Conservation (phyloP, 1,284 basidiomycete genomes). For the Cutaneotrichosporon sp. region DNA sequence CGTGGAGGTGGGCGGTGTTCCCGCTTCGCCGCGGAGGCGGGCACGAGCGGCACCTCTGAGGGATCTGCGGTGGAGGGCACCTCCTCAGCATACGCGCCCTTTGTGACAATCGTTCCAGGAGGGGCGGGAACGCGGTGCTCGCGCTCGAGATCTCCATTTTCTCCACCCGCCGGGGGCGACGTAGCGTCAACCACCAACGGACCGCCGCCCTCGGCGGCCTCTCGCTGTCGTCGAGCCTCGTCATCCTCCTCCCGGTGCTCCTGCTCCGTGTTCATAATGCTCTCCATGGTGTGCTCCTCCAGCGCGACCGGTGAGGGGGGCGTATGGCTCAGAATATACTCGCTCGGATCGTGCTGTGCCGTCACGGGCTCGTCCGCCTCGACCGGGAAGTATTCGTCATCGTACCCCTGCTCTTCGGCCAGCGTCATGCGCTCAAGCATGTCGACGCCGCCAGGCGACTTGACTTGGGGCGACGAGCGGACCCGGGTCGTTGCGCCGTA, state of each 20-base stretch:
- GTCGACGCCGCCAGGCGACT: constrained; percentile 58
- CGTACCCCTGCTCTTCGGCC: constrained; percentile 83
- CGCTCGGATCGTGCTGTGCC: constrained; percentile 32
- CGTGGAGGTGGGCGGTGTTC: constrained; percentile 6
- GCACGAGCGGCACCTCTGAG: no score
- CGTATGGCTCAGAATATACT: constrained; percentile 45
- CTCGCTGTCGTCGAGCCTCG: not conserved
- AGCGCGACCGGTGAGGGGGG: constrained; percentile 23
- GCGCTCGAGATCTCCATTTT: no score
- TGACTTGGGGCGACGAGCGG: constrained; percentile 69
- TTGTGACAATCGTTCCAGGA: no score
- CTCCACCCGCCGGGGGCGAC: no score
- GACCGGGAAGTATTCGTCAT: constrained; percentile 69
- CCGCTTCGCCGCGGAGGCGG: not conserved
- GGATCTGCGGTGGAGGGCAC: no score
- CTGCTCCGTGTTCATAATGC: not conserved
- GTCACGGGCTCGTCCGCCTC: constrained; percentile 19
- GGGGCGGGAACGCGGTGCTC: no score
- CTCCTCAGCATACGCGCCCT: not conserved
- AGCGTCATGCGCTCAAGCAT: constrained; percentile 68
- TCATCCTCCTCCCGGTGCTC: not conserved
- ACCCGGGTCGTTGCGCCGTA: constrained; percentile 80
- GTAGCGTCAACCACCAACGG: no score
- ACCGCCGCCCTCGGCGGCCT: not conserved
- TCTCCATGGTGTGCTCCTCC: constrained; percentile 6